A percentile compares a stretch with the other conserved stretches of the same genome.
Conservation (phyloP, 768 basidiomycete genomes). For the Hygrocybe punicea region DNA sequence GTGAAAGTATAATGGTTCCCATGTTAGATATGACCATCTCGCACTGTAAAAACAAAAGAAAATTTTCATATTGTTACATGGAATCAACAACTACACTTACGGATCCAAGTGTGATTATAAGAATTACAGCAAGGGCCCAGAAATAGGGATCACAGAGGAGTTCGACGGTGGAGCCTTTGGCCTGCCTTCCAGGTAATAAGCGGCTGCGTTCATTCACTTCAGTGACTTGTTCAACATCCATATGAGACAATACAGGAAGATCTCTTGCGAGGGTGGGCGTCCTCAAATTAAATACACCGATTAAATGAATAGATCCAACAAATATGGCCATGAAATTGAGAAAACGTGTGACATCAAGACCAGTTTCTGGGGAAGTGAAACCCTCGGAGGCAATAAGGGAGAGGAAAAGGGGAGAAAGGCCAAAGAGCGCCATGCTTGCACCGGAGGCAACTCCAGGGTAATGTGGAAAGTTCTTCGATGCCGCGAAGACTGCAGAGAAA, state of each 20-base stretch:
- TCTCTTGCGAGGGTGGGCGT: background rate
- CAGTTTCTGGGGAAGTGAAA: constrained; percentile 50
- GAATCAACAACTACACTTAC: constrained; percentile 6
- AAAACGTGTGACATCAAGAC: constrained; percentile 47
- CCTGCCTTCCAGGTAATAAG: constrained; percentile 8
- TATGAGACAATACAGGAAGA: background rate
- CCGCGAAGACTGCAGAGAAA: constrained; percentile 73
- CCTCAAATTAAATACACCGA: constrained; percentile 49
- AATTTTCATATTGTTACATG: background rate
- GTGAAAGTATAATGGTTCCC: constrained; percentile 68
- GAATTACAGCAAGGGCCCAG: constrained; percentile 9
- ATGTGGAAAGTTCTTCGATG: constrained; percentile 64
- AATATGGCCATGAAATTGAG: constrained; percentile 55
- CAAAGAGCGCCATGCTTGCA: constrained; percentile 66
- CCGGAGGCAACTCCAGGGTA: constrained; percentile 67
- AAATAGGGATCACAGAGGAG: constrained; percentile 14
- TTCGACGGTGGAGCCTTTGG: constrained; percentile 1
- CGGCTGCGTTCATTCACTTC: constrained; percentile 9
- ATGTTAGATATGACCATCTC: constrained; percentile 86
- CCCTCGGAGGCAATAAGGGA: constrained; percentile 59
- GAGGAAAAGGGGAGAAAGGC: constrained; percentile 76
- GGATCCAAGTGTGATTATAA: constrained; percentile 10
- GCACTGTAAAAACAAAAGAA: constrained; percentile 38
- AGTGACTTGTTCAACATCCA: constrained; percentile 10
- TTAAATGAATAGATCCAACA: constrained; percentile 50